These are phyloP conservation scores for Hypoxylon sp. DNA, from an alignment of 2,329 filamentous ascomycete genomes.

Conservation along the genomic window DNA sequence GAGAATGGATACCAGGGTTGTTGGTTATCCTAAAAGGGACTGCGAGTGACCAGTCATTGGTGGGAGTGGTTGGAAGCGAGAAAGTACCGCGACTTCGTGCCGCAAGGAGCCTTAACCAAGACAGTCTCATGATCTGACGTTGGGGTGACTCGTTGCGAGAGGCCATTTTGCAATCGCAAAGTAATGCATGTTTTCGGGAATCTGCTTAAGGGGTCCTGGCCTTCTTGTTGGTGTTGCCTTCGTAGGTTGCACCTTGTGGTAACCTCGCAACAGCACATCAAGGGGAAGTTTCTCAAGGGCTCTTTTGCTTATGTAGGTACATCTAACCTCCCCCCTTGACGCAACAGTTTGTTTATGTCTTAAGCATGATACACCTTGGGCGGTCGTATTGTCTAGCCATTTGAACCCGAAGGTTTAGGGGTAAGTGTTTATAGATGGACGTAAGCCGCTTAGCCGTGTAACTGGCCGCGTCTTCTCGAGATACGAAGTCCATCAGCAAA, in stretches of 20 bases:
- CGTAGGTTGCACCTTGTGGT: slow-evolving; percentile 35
- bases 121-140: slow-evolving; percentile 44
- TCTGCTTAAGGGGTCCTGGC: slow-evolving; percentile 36
- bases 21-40: slow-evolving; percentile 46
- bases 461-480: slow-evolving; percentile 25
- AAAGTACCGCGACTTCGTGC: slow-evolving; percentile 42
- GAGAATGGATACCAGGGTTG: slow-evolving; percentile 39
- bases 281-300: slow-evolving; percentile 21
- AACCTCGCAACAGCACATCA: slow-evolving; percentile 26
- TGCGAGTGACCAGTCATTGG: slow-evolving; percentile 39
- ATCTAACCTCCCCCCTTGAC: slow-evolving; percentile 14
- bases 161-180: slow-evolving; percentile 31
- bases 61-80: slow-evolving; percentile 44
- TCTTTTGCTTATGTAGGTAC: slow-evolving; percentile 18
- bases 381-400: slow-evolving; percentile 30
- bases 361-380: slow-evolving; percentile 31
- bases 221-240: slow-evolving; percentile 30
- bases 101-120: slow-evolving; percentile 33
- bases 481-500: slow-evolving; percentile 19
- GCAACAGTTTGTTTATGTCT: slow-evolving; percentile 33
- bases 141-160: slow-evolving; percentile 29
- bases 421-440: slow-evolving; percentile 21
- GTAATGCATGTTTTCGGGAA: slow-evolving; percentile 40
- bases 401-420: slow-evolving; percentile 16
- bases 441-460: slow-evolving; percentile 32